Evolutionary conservation across 2,329 filamentous ascomycete species (phyloP), one percentile per base, ranked within the genome.

Genomic region (Colletotrichum tropicale): DNA sequence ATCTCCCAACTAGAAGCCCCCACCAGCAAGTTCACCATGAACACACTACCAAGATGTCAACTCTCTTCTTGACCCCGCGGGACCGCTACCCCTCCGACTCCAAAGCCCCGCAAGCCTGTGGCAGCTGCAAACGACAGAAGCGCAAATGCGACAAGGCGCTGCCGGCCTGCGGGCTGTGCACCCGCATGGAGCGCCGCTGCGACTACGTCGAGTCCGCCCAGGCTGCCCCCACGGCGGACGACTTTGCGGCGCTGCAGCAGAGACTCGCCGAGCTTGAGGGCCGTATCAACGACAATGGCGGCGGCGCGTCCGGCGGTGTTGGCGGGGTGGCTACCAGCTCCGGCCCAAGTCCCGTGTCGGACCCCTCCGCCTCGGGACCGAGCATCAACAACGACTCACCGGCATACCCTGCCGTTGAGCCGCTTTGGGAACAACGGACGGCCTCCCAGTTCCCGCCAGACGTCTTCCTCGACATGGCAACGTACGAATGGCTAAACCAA

Each of bases 121-220:
- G 65, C 10, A 73, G 38, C 30, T 76, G 74, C 34, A 76, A 73
- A 30, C 36, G 58, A 76, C 86, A 90, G 80, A 91, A 90, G 81
- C 83, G 89, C 58, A 88, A 86, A 83, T 90, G 89, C 79, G 86
- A 88, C 83, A 90, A 90, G 81, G 79, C 77, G 6, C 77, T 90
- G 2, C 89, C 89, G 16, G 79, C 81, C 18, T 91, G 89, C 79
- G 81, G 83, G 4, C 83, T 90, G 6, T 91, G 89, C 80, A 78
- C 78, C 24, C 83, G 87, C 13, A 85, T 87, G 82, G 81, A 81
- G 38, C 82, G 86, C 15, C 73, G 76, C 26, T 88, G 86, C 80
- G 86, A 88, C 76, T 88, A 87, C 77, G 82, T 81, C 18, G 83
- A 87, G 56, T 75, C 79, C 18, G 75, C 80, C 21, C 34, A 38